These are phyloP conservation scores for Escovopsis sp. DNA, from an alignment of 2,329 filamentous ascomycete species.

Conservation along the genomic window DNA sequence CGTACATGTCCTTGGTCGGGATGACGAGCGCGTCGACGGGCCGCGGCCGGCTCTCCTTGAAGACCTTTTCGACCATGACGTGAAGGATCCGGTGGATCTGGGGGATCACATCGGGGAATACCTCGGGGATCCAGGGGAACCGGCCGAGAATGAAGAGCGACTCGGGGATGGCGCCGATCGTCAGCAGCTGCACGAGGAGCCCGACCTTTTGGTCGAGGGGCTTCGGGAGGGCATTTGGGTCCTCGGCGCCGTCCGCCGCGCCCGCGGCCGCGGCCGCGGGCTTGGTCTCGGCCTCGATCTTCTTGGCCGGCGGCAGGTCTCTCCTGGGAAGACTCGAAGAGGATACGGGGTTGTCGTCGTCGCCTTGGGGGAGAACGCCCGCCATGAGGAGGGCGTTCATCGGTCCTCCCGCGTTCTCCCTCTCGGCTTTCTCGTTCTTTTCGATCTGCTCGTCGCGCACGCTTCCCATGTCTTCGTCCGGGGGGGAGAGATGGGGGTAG, in stretches of 20 bases:
- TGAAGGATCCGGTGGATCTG: conserved; percentile 73
- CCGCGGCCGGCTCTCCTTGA: conserved; percentile 28
- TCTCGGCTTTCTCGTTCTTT: conserved; percentile 67
- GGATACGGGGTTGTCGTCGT: conserved; percentile 52
- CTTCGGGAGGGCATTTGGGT: conserved; percentile 44
- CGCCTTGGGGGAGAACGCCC: conserved; percentile 51
- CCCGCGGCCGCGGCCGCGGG: too few species aligned
- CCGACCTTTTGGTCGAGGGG: conserved; percentile 78
- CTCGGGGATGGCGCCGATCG: conserved; percentile 85
- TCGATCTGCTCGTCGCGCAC: conserved; percentile 55
- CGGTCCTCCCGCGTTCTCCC: conserved; percentile 50
- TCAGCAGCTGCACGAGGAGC: conserved; percentile 70
- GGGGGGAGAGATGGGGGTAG: conserved; percentile 80
- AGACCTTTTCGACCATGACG: conserved; percentile 65
- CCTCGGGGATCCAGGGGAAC: conserved; percentile 83
- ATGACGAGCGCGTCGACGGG: conserved; percentile 16
- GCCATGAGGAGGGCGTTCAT: conserved; percentile 79
- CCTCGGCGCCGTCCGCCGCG: conserved; percentile 27
- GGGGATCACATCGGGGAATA: conserved; percentile 65
- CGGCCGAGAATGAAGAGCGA: conserved; percentile 81
- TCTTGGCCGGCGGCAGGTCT: conserved; percentile 34
- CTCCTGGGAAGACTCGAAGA: conserved; percentile 26
- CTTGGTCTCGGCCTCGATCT: conserved; percentile 38
- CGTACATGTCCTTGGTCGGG: conserved; percentile 29
- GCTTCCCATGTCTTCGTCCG: conserved; percentile 66